A percentile compares a stretch with the other conserved stretches of the same genome.
phyloP scores from a whole-genome alignment of 2,329 filamentous ascomycete genomes.

The Gremmenia infestans region DNA sequence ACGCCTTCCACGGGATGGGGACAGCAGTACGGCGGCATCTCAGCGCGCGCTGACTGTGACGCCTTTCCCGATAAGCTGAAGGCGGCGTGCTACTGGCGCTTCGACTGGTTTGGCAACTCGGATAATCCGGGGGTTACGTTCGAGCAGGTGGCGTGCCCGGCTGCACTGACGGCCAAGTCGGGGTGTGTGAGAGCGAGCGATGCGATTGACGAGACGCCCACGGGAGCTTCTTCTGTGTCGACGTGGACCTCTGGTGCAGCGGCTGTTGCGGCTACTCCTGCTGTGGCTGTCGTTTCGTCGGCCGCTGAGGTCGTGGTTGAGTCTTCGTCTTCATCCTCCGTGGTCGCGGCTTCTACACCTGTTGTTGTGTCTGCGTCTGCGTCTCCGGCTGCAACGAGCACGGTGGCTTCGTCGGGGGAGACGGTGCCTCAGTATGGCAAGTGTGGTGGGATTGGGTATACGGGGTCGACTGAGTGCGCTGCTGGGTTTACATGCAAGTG shows the following conservation, averaged over 20 bases:
- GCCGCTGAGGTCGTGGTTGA: no score
- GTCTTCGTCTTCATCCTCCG: no score
- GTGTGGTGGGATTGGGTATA: conserved; percentile 9
- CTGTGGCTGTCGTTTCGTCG: neutral
- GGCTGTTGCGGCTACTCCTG: neutral
- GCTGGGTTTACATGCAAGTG: conserved; percentile 2
- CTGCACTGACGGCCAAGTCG: conserved; percentile 39
- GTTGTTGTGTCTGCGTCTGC: no score
- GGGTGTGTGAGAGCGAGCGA: conserved; percentile 33
- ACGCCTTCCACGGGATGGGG: conserved; percentile 40
- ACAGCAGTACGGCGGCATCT: conserved; percentile 44
- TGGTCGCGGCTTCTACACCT: no score
- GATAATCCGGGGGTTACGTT: conserved; percentile 44
- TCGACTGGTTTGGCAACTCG: conserved; percentile 47
- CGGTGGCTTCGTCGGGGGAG: conserved; percentile 7
- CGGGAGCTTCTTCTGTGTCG: neutral
- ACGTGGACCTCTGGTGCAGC: conserved; percentile 5
- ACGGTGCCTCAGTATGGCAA: conserved; percentile 8
- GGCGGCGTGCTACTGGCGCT: conserved; percentile 47
- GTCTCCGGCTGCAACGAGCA: neutral
- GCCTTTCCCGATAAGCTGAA: conserved; percentile 40
- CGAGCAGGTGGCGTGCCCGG: conserved; percentile 43
- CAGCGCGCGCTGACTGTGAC: conserved; percentile 39
- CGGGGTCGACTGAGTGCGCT: conserved; percentile 7
- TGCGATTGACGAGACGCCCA: conserved; percentile 38